phyloP scores from a whole-genome alignment of 768 basidiomycete species.

The Podaxis sp. region DNA sequence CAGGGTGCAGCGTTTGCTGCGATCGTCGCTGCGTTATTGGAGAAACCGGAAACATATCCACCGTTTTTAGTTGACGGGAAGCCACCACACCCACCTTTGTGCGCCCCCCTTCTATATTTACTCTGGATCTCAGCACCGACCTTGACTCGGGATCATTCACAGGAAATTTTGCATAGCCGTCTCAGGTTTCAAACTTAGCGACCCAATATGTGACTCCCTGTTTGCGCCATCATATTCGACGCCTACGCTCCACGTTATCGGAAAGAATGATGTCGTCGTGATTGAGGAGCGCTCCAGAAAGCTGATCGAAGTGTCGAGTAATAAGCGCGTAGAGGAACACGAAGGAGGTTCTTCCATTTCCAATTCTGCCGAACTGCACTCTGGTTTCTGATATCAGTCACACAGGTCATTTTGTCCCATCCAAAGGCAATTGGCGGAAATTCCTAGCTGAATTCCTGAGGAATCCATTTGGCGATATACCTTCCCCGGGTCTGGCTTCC shows the following conservation, averaged over 20 bases:
- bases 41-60: slow-evolving; percentile 40
- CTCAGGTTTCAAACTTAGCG: slow-evolving; percentile 59
- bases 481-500: slow-evolving; percentile 35
- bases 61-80: slow-evolving; percentile 61
- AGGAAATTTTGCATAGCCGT: slow-evolving; percentile 70
- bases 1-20: slow-evolving; percentile 77
- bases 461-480: slow-evolving; percentile 44
- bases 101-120: slow-evolving; percentile 24
- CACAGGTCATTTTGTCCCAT: slow-evolving; percentile 78
- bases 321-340: slow-evolving; percentile 66
- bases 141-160: slow-evolving; percentile 14
- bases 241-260: slow-evolving; percentile 72
- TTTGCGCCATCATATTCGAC: slow-evolving; percentile 54
- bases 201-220: slow-evolving; percentile 43
- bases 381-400: slow-evolving; percentile 1
- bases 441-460: slow-evolving; percentile 67
- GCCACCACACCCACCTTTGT: slow-evolving; percentile 70
- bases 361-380: slow-evolving; percentile 19
- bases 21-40: slow-evolving; percentile 55
- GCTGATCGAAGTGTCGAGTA: slow-evolving; percentile 49
- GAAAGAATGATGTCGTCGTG: slow-evolving; percentile 72
- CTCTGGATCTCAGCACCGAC: background rate
- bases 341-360: slow-evolving; percentile 58
- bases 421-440: slow-evolving; percentile 65
- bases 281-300: slow-evolving; percentile 56